A percentile compares a stretch with the other conserved stretches of the same genome.
Conservation (phyloP, 441 rosid species). For the Brassica balearica region DNA sequence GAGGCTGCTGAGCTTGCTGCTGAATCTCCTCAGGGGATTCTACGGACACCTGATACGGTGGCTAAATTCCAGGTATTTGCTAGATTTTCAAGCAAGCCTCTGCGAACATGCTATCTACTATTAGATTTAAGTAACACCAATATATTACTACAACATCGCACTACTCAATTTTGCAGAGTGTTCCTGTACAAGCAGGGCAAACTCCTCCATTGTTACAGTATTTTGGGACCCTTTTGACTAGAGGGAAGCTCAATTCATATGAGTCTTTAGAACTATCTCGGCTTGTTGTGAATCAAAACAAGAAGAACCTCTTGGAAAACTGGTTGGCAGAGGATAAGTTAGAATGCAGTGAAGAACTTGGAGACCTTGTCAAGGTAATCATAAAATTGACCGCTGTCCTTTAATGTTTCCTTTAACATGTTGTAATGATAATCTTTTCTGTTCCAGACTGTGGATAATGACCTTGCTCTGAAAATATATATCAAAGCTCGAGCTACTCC, state of each 20-base stretch:
- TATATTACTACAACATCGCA: constrained; percentile 12
- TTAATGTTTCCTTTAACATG: constrained; percentile 10
- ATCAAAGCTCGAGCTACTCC: constrained; percentile 99
- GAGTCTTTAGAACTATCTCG: constrained; percentile 99
- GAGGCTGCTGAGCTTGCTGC: constrained; percentile 99
- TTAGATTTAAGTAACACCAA: constrained; percentile 13
- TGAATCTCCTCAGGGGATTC: constrained; percentile 99
- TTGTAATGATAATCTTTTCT: constrained; percentile 17
- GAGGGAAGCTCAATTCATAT: constrained; percentile 95
- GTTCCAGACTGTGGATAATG: constrained; percentile 98
- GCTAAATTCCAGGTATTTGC: constrained; percentile 92
- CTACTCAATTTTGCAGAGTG: constrained; percentile 70
- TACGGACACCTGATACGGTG: constrained; percentile 99
- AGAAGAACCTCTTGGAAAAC: constrained; percentile 96
- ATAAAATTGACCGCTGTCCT: constrained; percentile 33
- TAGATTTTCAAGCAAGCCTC: constrained; percentile 29
- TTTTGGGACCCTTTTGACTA: constrained; percentile 96
- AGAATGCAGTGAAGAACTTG: constrained; percentile 99
- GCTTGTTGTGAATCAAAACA: constrained; percentile 98
- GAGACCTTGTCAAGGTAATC: constrained; percentile 98
- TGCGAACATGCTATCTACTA: constrained; percentile 17
- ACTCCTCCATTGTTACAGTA: constrained; percentile 98
- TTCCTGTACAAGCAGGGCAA: constrained; percentile 99
- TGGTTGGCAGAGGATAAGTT: constrained; percentile 99
- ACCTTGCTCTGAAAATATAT: constrained; percentile 95